Base-by-base conservation (phyloP, 352 stramenopile genomes). In the Globisporangium middletonii region DNA sequence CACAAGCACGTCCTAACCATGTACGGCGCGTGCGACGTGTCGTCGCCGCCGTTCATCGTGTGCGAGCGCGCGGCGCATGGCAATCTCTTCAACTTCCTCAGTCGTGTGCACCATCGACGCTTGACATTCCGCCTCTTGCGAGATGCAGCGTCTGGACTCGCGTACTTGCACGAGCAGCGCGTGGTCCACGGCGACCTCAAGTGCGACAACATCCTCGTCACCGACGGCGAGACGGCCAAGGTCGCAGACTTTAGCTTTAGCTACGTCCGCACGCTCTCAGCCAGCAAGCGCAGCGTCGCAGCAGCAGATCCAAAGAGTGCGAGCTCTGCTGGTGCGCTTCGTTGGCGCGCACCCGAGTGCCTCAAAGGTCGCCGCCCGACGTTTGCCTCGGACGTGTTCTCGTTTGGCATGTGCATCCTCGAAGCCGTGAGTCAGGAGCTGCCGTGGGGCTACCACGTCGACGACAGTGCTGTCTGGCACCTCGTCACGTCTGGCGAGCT, bases 171-270 rank as follows among this genome's bases (percentile, higher is more conserved):
- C 63, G 23, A 48, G 5, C 48, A 62, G 28, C 47, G 59, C 13
- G 59, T 81, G 23, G 63, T 94, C 15, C 83, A 93, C 51, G 73
- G 80, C 19, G 83, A 93, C 55, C 70, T 93, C n/a, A 93, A 94
- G 61, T 75, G 75, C 42, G 73, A 69, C 48, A 93, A 93, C 65
- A 59, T 59, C 53, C 53, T 59, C 18, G 43, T 58, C 0, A 26
- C 11, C 6, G n/a, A 7, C 0, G 43, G 42, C 43, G 4, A 15
- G 26, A 23, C 3, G 1, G 53, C 53, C 5, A 59, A 59, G 28
- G 13, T 51, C 15, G 44, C 53, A 3, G 53, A 59, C 42, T 59
- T 51, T 42, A 46, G 53, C 18, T 50, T 52, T 16, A 52, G 42
- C 43, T 48, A 42, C 18, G 26, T 58, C 33, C 33, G 35, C 11